Base-by-base conservation (phyloP, 148 eudicot genomes). In the Rhododendron mucronatum region DNA sequence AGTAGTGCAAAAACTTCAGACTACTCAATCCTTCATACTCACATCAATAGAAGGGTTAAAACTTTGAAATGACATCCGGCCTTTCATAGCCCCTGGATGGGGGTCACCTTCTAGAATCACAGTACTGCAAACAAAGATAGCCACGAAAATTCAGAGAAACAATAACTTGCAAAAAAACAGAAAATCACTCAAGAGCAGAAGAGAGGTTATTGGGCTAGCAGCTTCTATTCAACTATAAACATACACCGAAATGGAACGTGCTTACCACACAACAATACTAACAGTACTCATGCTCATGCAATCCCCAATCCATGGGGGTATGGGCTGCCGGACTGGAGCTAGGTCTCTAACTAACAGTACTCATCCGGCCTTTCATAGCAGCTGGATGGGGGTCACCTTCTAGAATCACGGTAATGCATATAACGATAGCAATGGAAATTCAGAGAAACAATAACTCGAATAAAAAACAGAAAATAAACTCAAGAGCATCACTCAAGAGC, bases 31-130 rank as follows among this genome's bases (percentile, higher is more conserved):
- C 71, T 83, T 86, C 39, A 82, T 90, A 92, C 99, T 94, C 92
- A 97, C 99, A 89, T 97, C 98, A 84, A 97, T 90, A 81, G 91
- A 82, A 85, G 99, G 98, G 90, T 95, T 97, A 86, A 97, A 97
- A 85, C 91, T 93, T 87, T 84, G 90, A 89, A 97, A 95, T 45
- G 99, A 97, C 96, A 97, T 95, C 74, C 99, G 93, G 45, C 99
- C 99, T 88, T 88, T 93, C 67, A 90, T 78, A 35, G 91, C 89
- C 80, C 93, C 96, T 26, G 98, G 96, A 61, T 90, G 95, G 75
- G 99, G 98, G 90, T 97, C 98, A 86, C 99, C 98, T 94, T 97
- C 99, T 91, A 90, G 80, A 74, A 97, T 91, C 86, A 97, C 98
- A 86, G 93, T 88, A 86, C 99, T 96, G 94, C 91, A 90, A 33